Evolutionary conservation across 2,329 filamentous ascomycete genomes (phyloP), one percentile per base, ranked within the genome.

Genomic region (Pestalotiopsis sp.): DNA sequence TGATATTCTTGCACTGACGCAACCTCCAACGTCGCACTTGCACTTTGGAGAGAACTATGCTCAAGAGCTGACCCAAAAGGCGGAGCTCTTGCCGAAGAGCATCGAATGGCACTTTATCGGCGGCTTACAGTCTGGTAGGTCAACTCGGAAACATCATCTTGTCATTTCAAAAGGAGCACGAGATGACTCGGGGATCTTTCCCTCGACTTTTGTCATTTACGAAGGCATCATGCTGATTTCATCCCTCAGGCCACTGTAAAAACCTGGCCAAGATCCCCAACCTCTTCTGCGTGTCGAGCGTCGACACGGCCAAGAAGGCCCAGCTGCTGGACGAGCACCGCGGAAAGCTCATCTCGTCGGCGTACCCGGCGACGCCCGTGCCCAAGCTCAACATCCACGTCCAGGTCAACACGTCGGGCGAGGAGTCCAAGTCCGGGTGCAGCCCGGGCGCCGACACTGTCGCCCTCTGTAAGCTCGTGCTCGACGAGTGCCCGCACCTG

Each of bases 11-110:
- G 92, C 94, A 38, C 88, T 99, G 1, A 92, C 97, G 31, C 82
- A 93, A 82, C 85, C 85, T 0, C 84, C 86, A 1, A 79, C 83
- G 38, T 80, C 83, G 1, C 93, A 95, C 67, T 74, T 85, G 20
- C 94, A 99, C 82, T 98, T 98, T 80, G 96, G 96, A 75, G 96
- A 99, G 83, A 99, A 99, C 84, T 99, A 99, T 83, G 87, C 92
- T 4, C 93, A 95, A 81, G 96, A 99, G 81, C 88, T 99, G 67
- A 86, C 87, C 69, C 92, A 97, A 79, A 99, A 99, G 81, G 92
- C 94, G 1, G 87, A 88, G 45, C 79, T 97, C 23, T 87, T 99
- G 12, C 95, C 96, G 0, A 82, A 83, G 59, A 87, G 86, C 41
- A 92, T 99, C 73, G 87, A 87, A 75, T 99, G 96, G 96, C 96